Evolutionary conservation across 108 stramenopile species (phyloP), one percentile per base, ranked within the genome.

Genomic region (Pelagomonas calceolata): DNA sequence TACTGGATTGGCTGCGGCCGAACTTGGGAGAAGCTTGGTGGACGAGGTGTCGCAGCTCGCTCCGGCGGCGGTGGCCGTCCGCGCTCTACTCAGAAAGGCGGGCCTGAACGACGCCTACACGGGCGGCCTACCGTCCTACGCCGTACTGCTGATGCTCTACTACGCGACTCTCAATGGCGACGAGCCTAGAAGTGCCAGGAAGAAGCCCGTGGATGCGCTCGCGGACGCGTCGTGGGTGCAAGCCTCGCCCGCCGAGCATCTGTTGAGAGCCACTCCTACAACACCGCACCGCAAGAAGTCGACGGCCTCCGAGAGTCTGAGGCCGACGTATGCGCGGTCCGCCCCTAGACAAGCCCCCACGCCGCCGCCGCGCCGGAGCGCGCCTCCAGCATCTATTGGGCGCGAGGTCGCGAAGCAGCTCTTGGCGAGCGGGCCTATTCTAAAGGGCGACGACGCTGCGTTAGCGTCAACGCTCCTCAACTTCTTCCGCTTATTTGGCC

Each of bases 401-500:
- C 14, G n/a, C 21, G 51, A 26, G 51, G 51, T 60, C 51, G 14
- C 21, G 21, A 26, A 16, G 3, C 21, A 4, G 21, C 51, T 60
- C 51, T 26, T 60, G 21, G 7, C 7, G 21, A 3, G 29, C 51
- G 51, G 21, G 51, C 21, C 14, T 26, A 4, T 1, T 17, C 0
- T 1, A 17, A 26, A 60, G 7, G 14, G 1, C 51, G 51, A 60
- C 51, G 51, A 60, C 7, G 21, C 51, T 17, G 51, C 18, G 21
- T 1, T 60, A 26, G 51, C 14, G 51, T 26, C 29, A 17, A 26
- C 51, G 51, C 36, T 78, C 0, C 34, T 78, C 4, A 72, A 78
- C 44, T 78, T 78, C 30, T 35, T 78, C 31, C 39, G 35, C 30
- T 45, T 78, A 21, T 78, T 77, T 32, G 77, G 77, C 32, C 71